A percentile compares a stretch with the other conserved stretches of the same genome.
Conservation (phyloP, 2,329 filamentous ascomycete genomes). For the Didymella lethalis region DNA sequence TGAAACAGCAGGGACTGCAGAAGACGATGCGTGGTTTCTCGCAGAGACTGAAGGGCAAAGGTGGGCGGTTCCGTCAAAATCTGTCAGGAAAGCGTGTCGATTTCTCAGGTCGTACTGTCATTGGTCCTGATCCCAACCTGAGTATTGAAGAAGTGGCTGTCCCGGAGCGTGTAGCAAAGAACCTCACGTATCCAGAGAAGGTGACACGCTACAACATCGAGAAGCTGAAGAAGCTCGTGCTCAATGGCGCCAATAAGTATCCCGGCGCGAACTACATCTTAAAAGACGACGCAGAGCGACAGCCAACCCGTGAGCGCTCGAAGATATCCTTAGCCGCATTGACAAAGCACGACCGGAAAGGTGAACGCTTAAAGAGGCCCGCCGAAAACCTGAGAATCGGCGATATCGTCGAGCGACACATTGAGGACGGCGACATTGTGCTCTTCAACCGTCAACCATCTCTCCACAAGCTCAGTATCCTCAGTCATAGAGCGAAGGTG, state of each 20-base stretch:
- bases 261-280: slow-evolving; percentile 87
- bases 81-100: slow-evolving; percentile 98
- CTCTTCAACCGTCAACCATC: slow-evolving; percentile 98
- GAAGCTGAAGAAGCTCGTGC: slow-evolving; percentile 77
- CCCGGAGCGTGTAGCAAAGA: slow-evolving; percentile 90
- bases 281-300: slow-evolving; percentile 63
- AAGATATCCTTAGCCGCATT: slow-evolving; percentile 74
- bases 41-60: slow-evolving; percentile 94
- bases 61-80: slow-evolving; percentile 96
- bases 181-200: slow-evolving; percentile 92
- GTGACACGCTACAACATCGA: slow-evolving; percentile 85
- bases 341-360: slow-evolving; percentile 40
- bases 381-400: slow-evolving; percentile 80
- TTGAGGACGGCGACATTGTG: slow-evolving; percentile 94
- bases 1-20: slow-evolving; percentile 86
- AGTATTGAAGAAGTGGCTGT: slow-evolving; percentile 94
- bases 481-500: slow-evolving; percentile 92
- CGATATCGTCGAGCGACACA: slow-evolving; percentile 90
- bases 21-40: slow-evolving; percentile 94
- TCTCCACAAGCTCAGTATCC: slow-evolving; percentile 97
- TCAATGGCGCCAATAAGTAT: slow-evolving; percentile 78
- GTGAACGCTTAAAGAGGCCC: slow-evolving; percentile 72
- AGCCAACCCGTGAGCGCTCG: slow-evolving; percentile 58
- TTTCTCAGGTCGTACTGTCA: slow-evolving; percentile 96
- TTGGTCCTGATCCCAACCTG: slow-evolving; percentile 94